A percentile compares a stretch with the other conserved stretches of the same genome.
phyloP scores from a whole-genome alignment of 73 alveolate species.

The Stentor roeselii region DNA sequence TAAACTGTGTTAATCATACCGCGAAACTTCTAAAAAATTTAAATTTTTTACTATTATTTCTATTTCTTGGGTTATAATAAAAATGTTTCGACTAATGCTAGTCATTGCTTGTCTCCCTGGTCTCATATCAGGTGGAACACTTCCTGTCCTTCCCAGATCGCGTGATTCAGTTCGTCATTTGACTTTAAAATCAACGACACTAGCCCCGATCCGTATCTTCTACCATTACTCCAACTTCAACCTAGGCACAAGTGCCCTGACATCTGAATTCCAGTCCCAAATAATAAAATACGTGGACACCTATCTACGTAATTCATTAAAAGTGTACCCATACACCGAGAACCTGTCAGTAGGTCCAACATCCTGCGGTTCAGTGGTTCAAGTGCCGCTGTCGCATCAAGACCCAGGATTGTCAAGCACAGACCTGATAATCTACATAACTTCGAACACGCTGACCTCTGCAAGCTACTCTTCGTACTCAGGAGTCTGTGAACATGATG shows the following conservation, averaged over 20 bases:
- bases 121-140: too few species aligned
- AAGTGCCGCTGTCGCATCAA: neutral
- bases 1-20: too few species aligned
- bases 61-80: too few species aligned
- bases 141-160: too few species aligned
- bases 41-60: too few species aligned
- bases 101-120: too few species aligned
- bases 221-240: neutral
- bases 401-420: neutral
- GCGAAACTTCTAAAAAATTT: too few species aligned
- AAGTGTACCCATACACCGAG: neutral
- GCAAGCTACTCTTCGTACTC: neutral
- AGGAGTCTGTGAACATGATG: neutral
- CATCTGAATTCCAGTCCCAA: neutral
- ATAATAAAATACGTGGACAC: neutral
- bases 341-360: neutral
- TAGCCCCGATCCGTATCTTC: neutral
- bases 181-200: neutral
- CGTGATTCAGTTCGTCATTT: too few species aligned
- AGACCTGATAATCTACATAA: neutral
- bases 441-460: neutral
- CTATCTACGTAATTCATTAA: neutral
- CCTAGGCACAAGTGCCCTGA: neutral
- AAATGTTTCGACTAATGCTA: too few species aligned
- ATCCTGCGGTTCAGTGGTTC: neutral